Evolutionary conservation across 2,329 filamentous ascomycete species (phyloP).

Genomic region (Phialophora tarda): DNA sequence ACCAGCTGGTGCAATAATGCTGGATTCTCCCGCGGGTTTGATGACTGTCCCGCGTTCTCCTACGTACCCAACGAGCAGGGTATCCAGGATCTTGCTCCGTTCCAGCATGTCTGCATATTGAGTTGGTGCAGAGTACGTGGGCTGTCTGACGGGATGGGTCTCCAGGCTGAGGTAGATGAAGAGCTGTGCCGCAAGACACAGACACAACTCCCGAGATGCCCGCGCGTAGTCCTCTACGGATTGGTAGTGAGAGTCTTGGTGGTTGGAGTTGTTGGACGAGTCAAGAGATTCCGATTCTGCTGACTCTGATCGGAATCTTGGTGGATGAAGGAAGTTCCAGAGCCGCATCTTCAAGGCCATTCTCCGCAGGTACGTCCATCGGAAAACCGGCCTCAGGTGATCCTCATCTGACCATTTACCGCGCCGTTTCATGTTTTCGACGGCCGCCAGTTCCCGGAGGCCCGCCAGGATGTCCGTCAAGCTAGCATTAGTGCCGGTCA

Average conservation of each 20-base stretch:
- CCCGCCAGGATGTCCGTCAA: conserved; percentile 6
- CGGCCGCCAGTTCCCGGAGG: conserved; percentile 7
- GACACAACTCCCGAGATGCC: neutral
- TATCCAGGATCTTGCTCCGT: conserved; percentile 7
- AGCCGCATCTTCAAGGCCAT: conserved; percentile 19
- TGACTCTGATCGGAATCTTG: neutral
- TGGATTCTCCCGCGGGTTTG: neutral
- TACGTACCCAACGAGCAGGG: neutral
- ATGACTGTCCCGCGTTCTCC: neutral
- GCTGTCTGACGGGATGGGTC: conserved; percentile 11
- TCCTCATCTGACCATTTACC: conserved; percentile 13
- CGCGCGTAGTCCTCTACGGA: neutral
- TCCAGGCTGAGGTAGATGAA: conserved; percentile 22
- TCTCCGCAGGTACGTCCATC: conserved; percentile 13
- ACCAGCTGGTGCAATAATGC: neutral
- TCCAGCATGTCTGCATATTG: conserved; percentile 15
- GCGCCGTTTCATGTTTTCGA: conserved; percentile 11
- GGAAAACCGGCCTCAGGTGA: conserved; percentile 14
- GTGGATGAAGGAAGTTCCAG: conserved; percentile 11
- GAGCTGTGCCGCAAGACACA: conserved; percentile 15
- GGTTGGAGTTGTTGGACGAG: neutral
- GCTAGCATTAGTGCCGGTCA: no score
- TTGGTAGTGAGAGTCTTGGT: neutral
- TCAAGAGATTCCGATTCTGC: neutral
- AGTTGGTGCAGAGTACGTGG: neutral